Evolutionary conservation across 192 early-diverging fungal genomes (phyloP), one percentile per base, ranked within the genome.

Genomic region (Coemansia umbellata): DNA sequence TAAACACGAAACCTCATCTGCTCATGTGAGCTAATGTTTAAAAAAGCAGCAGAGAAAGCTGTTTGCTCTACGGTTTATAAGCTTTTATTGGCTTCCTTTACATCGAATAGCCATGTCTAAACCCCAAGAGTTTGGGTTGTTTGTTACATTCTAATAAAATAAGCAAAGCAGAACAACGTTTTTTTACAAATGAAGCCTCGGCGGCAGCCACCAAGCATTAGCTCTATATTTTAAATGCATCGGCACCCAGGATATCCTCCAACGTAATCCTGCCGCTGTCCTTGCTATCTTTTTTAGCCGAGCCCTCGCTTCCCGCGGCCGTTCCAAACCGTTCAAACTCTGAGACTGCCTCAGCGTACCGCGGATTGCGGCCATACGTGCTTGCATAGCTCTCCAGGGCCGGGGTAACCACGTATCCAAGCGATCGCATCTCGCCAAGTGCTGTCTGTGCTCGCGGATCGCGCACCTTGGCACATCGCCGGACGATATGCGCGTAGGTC

Each of bases 381-480:
- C 58, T 59, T 15, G 64, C 77, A 21, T 51, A 75, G 36, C 44
- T 41, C 3, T 49, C 24, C 45, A 82, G 27, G 8, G 66, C 47
- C 0, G 53, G 56, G 0, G 78, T 63, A 7, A 82, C 63, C 8
- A 41, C 51, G 63, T 83, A 74, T 4, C 83, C 83, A 57, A 81
- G 79, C 7, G 58, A 62, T 45, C 81, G 70, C 85, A 87, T 87
- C 54, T 89, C 85, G 33, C 78, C 70, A 24, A 87, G 33, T 22
- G 81, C 84, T 24, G 79, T 55, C 21, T 69, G 56, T 21, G 81
- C 82, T 3, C 87, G 69, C 8, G 83, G 79, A 31, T 89, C 87
- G 22, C 69, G 58, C 37, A 84, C 80, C 2, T 39, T 53, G 2
- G 83, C 85, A 14, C 85, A 78, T 26, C 82, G 81, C 15, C 66